phyloP scores from a whole-genome alignment of 106 monocot species.

The Cymbidium sinense region DNA sequence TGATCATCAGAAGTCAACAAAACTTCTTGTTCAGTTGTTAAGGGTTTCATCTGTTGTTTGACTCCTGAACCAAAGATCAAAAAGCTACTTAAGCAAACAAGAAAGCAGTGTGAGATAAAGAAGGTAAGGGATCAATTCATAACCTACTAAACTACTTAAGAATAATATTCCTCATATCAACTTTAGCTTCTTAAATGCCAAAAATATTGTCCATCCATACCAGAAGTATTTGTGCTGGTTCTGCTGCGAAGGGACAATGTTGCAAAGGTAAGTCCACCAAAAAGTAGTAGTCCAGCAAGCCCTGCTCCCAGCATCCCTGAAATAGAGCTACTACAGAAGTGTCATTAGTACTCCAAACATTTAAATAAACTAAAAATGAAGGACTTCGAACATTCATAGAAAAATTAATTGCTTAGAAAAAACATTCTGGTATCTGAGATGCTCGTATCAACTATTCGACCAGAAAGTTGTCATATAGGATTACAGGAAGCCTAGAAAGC shows the following conservation, averaged over 20 bases:
- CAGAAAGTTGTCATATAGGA: background rate
- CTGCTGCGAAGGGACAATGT: slow-evolving; percentile 49
- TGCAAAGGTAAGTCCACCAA: slow-evolving; percentile 68
- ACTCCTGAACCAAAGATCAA: slow-evolving; percentile 30
- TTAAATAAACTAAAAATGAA: background rate
- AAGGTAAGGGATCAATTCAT: background rate
- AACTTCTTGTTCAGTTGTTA: slow-evolving; percentile 40
- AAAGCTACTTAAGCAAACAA: background rate
- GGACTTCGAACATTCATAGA: background rate
- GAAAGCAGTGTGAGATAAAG: background rate
- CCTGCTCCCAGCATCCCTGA: slow-evolving; percentile 82
- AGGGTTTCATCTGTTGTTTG: slow-evolving; percentile 49
- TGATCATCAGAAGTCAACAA: slow-evolving; percentile 28
- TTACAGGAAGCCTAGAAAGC: too few species aligned
- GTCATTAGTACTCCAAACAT: slow-evolving; percentile 56
- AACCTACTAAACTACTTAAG: background rate
- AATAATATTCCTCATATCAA: background rate
- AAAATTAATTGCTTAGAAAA: background rate
- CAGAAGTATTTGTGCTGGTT: slow-evolving; percentile 34
- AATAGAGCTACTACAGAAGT: slow-evolving; percentile 58
- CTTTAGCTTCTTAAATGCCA: background rate
- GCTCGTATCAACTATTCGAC: background rate
- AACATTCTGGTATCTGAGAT: background rate
- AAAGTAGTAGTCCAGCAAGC: slow-evolving; percentile 70
- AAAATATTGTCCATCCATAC: slow-evolving; percentile 15